Conservation (phyloP, 495 filamentous ascomycete species). For the Penicillium bovifimosum region DNA sequence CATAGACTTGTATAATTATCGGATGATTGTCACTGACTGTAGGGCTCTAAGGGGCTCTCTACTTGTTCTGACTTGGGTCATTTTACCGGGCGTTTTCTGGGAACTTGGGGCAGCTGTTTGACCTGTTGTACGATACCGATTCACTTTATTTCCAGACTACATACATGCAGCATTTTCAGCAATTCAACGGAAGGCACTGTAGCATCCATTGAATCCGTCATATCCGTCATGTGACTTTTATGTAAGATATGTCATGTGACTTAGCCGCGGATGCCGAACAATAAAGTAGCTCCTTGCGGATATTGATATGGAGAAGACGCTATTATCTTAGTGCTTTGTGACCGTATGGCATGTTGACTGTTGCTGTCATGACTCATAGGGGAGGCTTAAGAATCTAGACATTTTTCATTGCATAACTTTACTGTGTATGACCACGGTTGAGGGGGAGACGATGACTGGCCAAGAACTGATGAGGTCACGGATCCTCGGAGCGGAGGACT, state of each 20-base stretch:
- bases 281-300: too few species aligned
- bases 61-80: constrained; percentile 3
- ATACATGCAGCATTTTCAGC: constrained; percentile 14
- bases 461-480: background rate
- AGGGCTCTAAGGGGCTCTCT: constrained; percentile 2
- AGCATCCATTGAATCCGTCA: background rate
- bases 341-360: too few species aligned
- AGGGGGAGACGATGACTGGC: background rate
- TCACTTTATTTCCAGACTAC: constrained; percentile 6
- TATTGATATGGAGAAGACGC: too few species aligned
- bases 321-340: too few species aligned
- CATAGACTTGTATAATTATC: constrained; percentile 8
- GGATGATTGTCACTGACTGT: background rate
- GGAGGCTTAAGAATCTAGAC: too few species aligned
- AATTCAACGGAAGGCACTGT: background rate
- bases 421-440: too few species aligned
- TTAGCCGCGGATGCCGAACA: too few species aligned
- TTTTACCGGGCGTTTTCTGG: constrained; percentile 14
- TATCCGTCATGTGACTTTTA: too few species aligned
- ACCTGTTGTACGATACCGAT: constrained; percentile 19
- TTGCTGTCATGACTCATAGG: too few species aligned
- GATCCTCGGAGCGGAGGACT: constrained; percentile 7
- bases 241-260: too few species aligned
- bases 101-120: background rate
- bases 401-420: too few species aligned